Evolutionary conservation across 1,139 yeast species (phyloP).

Genomic region (Suhomyces kunorum): DNA sequence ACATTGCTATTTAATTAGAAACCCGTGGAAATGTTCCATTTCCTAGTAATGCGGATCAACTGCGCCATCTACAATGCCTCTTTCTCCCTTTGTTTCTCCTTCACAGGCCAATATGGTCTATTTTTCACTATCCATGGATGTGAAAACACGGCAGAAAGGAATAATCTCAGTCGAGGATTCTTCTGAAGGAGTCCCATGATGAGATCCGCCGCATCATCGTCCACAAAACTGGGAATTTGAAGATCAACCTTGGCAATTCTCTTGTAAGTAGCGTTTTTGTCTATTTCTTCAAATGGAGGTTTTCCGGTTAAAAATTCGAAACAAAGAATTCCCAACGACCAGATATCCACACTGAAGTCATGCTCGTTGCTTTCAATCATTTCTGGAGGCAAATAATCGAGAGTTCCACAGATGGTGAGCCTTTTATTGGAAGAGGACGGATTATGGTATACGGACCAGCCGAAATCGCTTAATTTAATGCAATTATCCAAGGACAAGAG

Average conservation of each 20-base stretch:
- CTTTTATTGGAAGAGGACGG: constrained; percentile 50
- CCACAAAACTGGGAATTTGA: constrained; percentile 67
- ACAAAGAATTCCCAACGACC: constrained; percentile 89
- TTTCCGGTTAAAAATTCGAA: constrained; percentile 86
- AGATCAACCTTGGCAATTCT: constrained; percentile 78
- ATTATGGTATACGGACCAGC: constrained; percentile 73
- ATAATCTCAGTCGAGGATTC: constrained; percentile 66
- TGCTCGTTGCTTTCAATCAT: constrained; percentile 86
- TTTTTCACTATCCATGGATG: constrained; percentile 87
- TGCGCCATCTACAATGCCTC: too few species aligned
- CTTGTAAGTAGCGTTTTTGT: constrained; percentile 71
- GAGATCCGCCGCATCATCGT: constrained; percentile 75
- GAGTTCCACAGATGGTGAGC: constrained; percentile 89
- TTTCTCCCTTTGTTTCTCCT: background rate
- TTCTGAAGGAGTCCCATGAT: constrained; percentile 61
- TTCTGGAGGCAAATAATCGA: constrained; percentile 94
- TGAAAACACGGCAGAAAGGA: constrained; percentile 57
- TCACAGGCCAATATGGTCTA: constrained; percentile 45
- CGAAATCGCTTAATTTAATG: constrained; percentile 87
- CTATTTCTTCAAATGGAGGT: constrained; percentile 89
- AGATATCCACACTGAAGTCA: constrained; percentile 77
- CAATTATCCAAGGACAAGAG: constrained; percentile 70
- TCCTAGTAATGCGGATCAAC: too few species aligned
- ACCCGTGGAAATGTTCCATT: too few species aligned
- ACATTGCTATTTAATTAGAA: too few species aligned